Percentiles rank a stretch among this genome's conserved stretches.
Conservation (phyloP, 2,329 filamentous ascomycete genomes). For the Trichoderma sp. region DNA sequence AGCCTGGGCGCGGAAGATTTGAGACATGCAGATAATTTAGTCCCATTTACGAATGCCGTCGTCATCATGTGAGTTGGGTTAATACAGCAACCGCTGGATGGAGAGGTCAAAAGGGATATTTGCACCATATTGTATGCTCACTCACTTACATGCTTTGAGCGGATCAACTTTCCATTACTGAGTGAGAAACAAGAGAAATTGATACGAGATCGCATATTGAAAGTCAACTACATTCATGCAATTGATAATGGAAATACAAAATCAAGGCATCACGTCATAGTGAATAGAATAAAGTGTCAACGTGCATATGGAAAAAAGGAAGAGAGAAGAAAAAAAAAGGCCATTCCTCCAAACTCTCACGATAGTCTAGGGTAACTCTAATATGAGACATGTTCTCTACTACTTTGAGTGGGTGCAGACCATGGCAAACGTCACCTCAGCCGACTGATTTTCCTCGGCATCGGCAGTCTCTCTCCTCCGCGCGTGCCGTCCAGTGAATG, state of each 20-base stretch:
- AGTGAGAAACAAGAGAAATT: neutral
- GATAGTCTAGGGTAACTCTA: constrained; percentile 17
- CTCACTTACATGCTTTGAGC: neutral
- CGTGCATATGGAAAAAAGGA: neutral
- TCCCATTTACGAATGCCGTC: neutral
- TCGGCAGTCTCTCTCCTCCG: neutral
- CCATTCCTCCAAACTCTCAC: neutral
- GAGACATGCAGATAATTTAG: neutral
- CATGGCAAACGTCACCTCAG: neutral
- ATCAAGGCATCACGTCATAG: neutral
- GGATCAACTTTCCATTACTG: neutral
- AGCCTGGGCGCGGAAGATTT: neutral
- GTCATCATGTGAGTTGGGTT: neutral
- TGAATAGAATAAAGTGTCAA: neutral
- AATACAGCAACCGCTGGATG: neutral
- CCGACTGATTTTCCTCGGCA: neutral
- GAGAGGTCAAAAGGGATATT: neutral
- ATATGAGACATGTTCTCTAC: neutral
- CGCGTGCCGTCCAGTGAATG: neutral
- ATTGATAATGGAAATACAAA: neutral
- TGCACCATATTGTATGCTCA: no score
- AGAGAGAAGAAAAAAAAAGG: neutral
- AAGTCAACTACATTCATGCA: neutral
- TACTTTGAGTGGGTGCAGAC: neutral
- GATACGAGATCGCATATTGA: no score